Base-by-base conservation (phyloP, 768 basidiomycete genomes). In the Xerocomellus dryophilus region DNA sequence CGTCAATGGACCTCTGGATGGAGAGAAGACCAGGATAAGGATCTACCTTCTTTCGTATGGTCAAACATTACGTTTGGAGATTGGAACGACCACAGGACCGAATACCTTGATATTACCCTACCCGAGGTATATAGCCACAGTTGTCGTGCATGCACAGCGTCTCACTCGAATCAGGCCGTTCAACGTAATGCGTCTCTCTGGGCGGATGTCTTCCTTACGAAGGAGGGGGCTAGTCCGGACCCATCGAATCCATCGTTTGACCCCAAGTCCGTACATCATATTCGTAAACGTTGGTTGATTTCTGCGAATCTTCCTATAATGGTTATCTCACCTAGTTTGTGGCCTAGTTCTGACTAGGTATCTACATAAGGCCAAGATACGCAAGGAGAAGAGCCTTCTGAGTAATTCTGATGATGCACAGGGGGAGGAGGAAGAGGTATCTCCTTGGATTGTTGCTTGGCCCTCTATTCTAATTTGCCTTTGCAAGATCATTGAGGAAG, bases 381-480 rank as follows among this genome's bases (percentile, higher is more conserved):
- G 93, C 31, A 93, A 90, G 63, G 85, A 85, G 70, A 91, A 94
- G 73, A 93, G 84, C 51, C 81, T 99, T 12, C 73, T 98, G 18
- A 62, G 70, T 11, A 61, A 56, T n/a, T 67, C 71, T 58, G 76
- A 76, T 40, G 70, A 71, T 17, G 69, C 64, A 43, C 74, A 64
- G 36, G 73, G 73, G 27, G 77, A 78, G 48, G 78, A 78, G 48
- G 78, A 81, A 53, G 83, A 87, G 74, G 86, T 82, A 61, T 50
- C 56, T 62, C 25, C 17, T 43, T 40, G 50, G 1, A 27, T 40
- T 43, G 2, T 43, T 55, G 17, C 39, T 57, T 56, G 59, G 18
- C 18, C 18, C 32, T 38, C 40, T 25, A 40, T 42, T 58, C 53
- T 61, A 51, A 56, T 51, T 42, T 50, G 14, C 49, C 42, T 35